phyloP scores from a whole-genome alignment of 2,329 filamentous ascomycete genomes.

The Beauveria caledonica region DNA sequence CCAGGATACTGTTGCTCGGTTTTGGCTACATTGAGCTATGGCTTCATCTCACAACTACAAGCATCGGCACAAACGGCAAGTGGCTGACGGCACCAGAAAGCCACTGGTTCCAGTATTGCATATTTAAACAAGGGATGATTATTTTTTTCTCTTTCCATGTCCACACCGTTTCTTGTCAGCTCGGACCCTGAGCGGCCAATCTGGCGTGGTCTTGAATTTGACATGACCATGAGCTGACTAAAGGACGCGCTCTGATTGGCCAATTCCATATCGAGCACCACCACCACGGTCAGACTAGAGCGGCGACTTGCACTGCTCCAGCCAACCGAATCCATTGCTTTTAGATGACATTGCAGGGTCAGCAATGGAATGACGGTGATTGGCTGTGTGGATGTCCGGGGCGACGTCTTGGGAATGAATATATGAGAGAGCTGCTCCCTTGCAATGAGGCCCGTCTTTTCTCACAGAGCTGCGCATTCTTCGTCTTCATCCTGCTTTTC shows the following conservation, averaged over 20 bases:
- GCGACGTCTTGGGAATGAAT: background rate
- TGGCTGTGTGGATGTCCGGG: background rate
- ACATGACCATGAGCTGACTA: conserved; percentile 21
- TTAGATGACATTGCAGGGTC: conserved; percentile 4
- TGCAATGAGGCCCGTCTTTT: background rate
- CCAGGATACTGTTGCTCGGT: too few species aligned
- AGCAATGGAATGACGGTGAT: background rate
- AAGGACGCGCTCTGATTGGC: conserved; percentile 24
- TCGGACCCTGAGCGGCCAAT: background rate
- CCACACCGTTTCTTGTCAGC: background rate
- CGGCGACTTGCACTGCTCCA: background rate
- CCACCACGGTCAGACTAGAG: background rate
- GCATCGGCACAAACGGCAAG: background rate
- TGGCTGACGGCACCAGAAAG: background rate
- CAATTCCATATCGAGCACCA: background rate
- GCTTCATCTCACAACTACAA: background rate
- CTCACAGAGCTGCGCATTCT: background rate
- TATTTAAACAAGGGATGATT: background rate
- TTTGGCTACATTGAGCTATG: background rate
- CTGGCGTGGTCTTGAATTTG: background rate
- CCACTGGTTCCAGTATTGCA: background rate
- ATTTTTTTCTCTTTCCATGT: background rate
- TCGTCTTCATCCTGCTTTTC: background rate
- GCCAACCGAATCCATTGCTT: conserved; percentile 10
- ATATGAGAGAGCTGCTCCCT: conserved; percentile 6